phyloP scores from a whole-genome alignment of 2,329 filamentous ascomycete genomes.

The Sclerotiophoma versabilis region DNA sequence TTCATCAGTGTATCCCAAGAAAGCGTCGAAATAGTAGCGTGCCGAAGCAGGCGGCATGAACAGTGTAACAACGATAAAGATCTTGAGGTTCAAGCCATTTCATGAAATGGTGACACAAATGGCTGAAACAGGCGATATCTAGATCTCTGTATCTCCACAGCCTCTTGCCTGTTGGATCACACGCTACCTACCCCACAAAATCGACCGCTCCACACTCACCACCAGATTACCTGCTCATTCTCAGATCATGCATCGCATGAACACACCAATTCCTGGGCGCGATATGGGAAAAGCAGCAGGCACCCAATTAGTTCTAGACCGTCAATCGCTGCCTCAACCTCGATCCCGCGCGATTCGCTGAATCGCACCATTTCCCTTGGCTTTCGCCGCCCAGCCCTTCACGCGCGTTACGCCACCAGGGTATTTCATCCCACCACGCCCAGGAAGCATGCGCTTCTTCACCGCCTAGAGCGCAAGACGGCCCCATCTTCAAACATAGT shows the following conservation, averaged over 20 bases:
- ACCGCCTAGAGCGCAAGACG: constrained; percentile 12
- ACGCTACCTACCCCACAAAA: constrained; percentile 1
- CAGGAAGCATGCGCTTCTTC: constrained; percentile 7
- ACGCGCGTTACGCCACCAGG: constrained; percentile 20
- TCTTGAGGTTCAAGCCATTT: constrained; percentile 28
- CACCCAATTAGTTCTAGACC: constrained; percentile 3
- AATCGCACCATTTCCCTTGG: constrained; percentile 9
- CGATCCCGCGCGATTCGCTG: constrained; percentile 14
- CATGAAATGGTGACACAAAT: background rate
- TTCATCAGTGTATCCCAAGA: constrained; percentile 13
- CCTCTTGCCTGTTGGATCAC: background rate
- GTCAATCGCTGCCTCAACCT: background rate
- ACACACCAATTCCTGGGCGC: constrained; percentile 3
- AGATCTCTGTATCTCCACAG: background rate
- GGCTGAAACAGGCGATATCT: constrained; percentile 4
- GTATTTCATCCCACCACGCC: constrained; percentile 6
- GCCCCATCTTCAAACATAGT: background rate
- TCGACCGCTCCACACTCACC: constrained; percentile 6
- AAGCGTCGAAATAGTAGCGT: background rate
- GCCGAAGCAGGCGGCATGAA: background rate
- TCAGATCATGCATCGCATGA: constrained; percentile 2
- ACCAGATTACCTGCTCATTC: background rate
- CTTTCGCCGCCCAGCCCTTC: constrained; percentile 15
- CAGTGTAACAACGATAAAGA: background rate
- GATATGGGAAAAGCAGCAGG: constrained; percentile 3